A percentile compares a stretch with the other conserved stretches of the same genome.
phyloP scores from a whole-genome alignment of 306 rosid species.

The Quercus gilva region DNA sequence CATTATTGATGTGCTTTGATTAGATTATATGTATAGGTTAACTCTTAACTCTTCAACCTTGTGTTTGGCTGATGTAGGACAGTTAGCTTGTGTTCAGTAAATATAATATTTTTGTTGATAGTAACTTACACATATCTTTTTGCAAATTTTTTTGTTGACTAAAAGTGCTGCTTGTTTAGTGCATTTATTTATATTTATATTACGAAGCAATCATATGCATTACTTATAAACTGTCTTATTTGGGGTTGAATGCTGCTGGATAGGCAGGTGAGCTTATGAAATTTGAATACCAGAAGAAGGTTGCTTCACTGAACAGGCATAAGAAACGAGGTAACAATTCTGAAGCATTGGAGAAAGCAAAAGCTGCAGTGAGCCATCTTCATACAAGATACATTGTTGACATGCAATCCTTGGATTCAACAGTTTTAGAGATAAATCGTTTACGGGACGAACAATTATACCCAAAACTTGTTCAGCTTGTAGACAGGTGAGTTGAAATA shows the following conservation, averaged over 20 bases:
- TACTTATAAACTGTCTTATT: slow-evolving; percentile 5
- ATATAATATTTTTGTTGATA: neutral
- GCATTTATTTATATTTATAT: neutral
- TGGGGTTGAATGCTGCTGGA: slow-evolving; percentile 28
- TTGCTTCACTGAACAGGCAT: slow-evolving; percentile 63
- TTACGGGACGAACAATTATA: slow-evolving; percentile 81
- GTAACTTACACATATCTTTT: neutral
- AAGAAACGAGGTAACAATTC: slow-evolving; percentile 65
- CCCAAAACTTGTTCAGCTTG: slow-evolving; percentile 86
- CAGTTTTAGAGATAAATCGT: slow-evolving; percentile 85
- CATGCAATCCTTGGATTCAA: slow-evolving; percentile 99
- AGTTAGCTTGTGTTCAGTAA: neutral
- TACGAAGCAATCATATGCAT: neutral
- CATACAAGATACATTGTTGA: slow-evolving; percentile 97
- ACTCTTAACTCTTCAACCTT: neutral
- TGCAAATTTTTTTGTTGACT: neutral
- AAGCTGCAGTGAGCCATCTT: slow-evolving; percentile 89
- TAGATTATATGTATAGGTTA: neutral
- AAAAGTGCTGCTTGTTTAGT: slow-evolving; percentile 1
- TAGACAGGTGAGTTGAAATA: slow-evolving; percentile 65
- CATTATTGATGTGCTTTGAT: neutral
- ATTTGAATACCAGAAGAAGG: slow-evolving; percentile 82
- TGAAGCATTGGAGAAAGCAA: slow-evolving; percentile 83
- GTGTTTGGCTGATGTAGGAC: neutral
- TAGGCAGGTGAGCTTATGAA: slow-evolving; percentile 98